Evolutionary conservation across 352 stramenopile genomes (phyloP).

Genomic region (Thraustochytrium striatum): DNA sequence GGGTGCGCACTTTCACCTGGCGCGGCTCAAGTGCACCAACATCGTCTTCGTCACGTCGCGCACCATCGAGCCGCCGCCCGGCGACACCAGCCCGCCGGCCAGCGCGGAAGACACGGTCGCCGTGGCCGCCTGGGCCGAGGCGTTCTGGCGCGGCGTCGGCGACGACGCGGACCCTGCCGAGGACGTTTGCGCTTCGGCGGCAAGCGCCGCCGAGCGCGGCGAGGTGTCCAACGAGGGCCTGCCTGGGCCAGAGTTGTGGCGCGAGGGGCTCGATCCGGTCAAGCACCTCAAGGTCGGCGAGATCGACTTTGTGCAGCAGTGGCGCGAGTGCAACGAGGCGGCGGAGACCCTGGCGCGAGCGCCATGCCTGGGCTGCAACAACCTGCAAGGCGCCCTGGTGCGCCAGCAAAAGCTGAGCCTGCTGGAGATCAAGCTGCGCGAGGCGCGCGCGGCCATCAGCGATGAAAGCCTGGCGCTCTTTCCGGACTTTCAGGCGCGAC

Average conservation of each 20-base stretch:
- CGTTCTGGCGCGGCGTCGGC: neutral
- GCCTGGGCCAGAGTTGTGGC: too few species aligned
- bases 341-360: constrained; percentile 56
- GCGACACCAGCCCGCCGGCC: neutral
- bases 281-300: constrained; percentile 71
- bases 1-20: neutral
- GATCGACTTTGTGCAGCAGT: constrained; percentile 67
- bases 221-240: too few species aligned
- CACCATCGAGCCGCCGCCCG: neutral
- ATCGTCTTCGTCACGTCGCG: neutral
- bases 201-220: constrained; percentile 29
- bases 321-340: constrained; percentile 63
- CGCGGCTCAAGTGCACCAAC: neutral
- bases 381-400: constrained; percentile 22
- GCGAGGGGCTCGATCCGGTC: too few species aligned
- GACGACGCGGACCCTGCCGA: neutral
- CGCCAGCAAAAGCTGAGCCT: constrained; percentile 4
- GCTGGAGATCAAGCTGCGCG: constrained; percentile 45
- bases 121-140: neutral
- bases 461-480: constrained; percentile 89
- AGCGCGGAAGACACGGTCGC: neutral
- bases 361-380: neutral
- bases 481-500: constrained; percentile 90
- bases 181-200: neutral
- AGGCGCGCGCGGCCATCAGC: constrained; percentile 19